Conservation (phyloP, 2,329 filamentous ascomycete genomes). For the Pseudohalonectria lignicola region DNA sequence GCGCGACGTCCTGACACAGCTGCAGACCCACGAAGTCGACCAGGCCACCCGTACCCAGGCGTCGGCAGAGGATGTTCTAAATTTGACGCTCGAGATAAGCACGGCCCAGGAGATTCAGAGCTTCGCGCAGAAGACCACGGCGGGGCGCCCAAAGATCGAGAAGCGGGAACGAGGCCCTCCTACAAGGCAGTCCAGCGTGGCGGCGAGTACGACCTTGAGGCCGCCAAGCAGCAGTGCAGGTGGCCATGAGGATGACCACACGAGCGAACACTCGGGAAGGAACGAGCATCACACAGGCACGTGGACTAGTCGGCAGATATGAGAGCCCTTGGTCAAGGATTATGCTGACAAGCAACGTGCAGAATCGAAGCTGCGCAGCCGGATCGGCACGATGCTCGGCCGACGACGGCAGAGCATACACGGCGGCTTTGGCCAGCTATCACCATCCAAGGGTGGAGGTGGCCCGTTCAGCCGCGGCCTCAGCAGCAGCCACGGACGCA, state of each 20-base stretch:
- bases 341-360: too few species aligned
- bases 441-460: constrained; percentile 35
- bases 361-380: constrained; percentile 48
- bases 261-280: constrained; percentile 32
- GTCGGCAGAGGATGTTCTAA: constrained; percentile 69
- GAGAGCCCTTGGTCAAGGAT: too few species aligned
- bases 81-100: constrained; percentile 73
- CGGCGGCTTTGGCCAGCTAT: constrained; percentile 46
- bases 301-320: too few species aligned
- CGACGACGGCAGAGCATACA: constrained; percentile 57
- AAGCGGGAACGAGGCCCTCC: constrained; percentile 21
- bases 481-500: constrained; percentile 50
- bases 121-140: constrained; percentile 40
- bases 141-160: constrained; percentile 31
- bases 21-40: constrained; percentile 87
- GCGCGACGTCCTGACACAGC: constrained; percentile 82
- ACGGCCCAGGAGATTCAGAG: constrained; percentile 78
- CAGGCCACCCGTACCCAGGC: constrained; percentile 66
- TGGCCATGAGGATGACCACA: constrained; percentile 22
- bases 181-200: constrained; percentile 27
- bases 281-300: constrained; percentile 25
- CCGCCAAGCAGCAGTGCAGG: constrained; percentile 12
- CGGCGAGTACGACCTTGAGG: constrained; percentile 15
- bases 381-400: constrained; percentile 60
- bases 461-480: constrained; percentile 48